A percentile compares a stretch with the other conserved stretches of the same genome.
Conservation (phyloP, 2,329 filamentous ascomycete species). For the Nothophaeocryptopus gaeumannii region DNA sequence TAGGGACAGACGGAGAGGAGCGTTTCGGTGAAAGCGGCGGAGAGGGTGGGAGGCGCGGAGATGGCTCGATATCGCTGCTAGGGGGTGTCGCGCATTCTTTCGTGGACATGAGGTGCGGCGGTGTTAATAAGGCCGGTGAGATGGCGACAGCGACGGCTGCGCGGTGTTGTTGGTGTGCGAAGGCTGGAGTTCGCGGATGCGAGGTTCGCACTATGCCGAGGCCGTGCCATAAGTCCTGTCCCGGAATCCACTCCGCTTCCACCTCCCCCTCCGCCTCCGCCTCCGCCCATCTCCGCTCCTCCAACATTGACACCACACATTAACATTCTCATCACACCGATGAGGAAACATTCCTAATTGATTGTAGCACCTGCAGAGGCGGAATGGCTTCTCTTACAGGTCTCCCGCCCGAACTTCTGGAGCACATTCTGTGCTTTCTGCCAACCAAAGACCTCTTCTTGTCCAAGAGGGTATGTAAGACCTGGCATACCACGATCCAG, state of each 20-base stretch:
- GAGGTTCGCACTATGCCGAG: too few species aligned
- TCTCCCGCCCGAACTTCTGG: not conserved
- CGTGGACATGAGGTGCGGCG: constrained; percentile 3
- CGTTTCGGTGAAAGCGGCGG: constrained; percentile 8
- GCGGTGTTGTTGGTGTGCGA: not conserved
- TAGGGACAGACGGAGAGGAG: constrained; percentile 2
- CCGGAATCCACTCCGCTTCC: too few species aligned
- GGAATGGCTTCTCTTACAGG: not conserved
- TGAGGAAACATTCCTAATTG: too few species aligned
- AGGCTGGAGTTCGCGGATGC: not conserved
- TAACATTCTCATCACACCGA: too few species aligned
- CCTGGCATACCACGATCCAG: too few species aligned
- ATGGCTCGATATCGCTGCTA: constrained; percentile 7
- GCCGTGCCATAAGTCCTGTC: too few species aligned
- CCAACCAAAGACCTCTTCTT: not conserved
- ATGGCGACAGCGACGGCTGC: not conserved
- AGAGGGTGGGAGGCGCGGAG: constrained; percentile 4
- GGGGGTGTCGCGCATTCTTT: constrained; percentile 2
- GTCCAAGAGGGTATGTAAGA: not conserved
- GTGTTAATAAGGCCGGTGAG: not conserved
- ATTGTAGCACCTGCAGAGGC: too few species aligned
- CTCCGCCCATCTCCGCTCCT: too few species aligned
- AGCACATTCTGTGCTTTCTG: not conserved
- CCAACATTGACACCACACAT: too few species aligned
- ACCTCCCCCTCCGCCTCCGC: too few species aligned